These are phyloP conservation scores for Candolleomyces aberdarensis DNA, from an alignment of 768 basidiomycete genomes.

Conservation along the genomic window DNA sequence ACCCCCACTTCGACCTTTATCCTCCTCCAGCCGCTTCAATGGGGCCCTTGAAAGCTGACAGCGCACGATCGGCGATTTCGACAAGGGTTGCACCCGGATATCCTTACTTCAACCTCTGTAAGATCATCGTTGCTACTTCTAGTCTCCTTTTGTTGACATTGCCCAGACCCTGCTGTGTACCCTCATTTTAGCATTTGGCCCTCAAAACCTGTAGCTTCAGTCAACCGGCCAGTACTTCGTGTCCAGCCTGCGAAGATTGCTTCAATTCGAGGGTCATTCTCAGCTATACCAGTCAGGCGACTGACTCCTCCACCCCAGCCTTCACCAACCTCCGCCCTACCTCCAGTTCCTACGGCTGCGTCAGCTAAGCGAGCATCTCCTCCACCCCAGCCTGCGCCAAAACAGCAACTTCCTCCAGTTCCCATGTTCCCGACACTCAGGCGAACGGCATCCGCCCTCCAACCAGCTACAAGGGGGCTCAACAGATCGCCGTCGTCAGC, in stretches of 20 bases:
- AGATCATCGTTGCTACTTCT: conserved; percentile 8
- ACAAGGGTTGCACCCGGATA: conserved; percentile 15
- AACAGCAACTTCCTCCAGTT: too few relatives aligned
- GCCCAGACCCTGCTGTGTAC: conserved; percentile 35
- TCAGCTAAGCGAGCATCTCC: not conserved
- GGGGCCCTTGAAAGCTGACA: not conserved
- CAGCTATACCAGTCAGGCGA: too few relatives aligned
- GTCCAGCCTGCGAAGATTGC: too few relatives aligned
- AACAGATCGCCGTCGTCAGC: too few relatives aligned
- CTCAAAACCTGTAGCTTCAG: not conserved
- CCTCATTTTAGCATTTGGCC: conserved; percentile 41
- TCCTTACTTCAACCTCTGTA: conserved; percentile 37
- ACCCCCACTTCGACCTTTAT: conserved; percentile 21
- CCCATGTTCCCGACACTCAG: too few relatives aligned
- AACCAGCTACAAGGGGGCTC: too few relatives aligned
- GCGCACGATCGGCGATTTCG: not conserved
- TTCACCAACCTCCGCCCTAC: not conserved
- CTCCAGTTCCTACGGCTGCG: not conserved
- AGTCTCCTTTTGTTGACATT: not conserved
- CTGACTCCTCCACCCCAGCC: too few relatives aligned
- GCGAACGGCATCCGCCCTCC: too few relatives aligned
- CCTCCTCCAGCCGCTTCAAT: conserved; percentile 8
- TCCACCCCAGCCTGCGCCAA: not conserved
- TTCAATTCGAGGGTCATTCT: too few relatives aligned
- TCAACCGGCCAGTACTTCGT: not conserved